Percentiles rank a stretch among this genome's conserved stretches.
These are phyloP conservation scores for Vanilla planifolia DNA, from an alignment of 106 monocot genomes.

Conservation along the genomic window DNA sequence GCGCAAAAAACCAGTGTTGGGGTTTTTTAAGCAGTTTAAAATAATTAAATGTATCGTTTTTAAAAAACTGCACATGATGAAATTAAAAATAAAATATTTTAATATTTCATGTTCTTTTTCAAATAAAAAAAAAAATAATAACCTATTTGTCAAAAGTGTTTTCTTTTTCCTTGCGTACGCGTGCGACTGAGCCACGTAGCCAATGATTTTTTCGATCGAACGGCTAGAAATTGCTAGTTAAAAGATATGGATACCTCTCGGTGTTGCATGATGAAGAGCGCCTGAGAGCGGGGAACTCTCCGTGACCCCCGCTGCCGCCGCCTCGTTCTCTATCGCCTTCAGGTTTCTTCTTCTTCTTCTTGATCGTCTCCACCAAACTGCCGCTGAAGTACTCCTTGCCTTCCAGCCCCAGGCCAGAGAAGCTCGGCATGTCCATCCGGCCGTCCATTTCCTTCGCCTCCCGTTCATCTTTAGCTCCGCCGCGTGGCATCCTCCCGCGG, in stretches of 20 bases:
- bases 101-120: no score
- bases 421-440: slow-evolving; percentile 6
- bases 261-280: slow-evolving; percentile 78
- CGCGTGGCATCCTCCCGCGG: slow-evolving; percentile 13
- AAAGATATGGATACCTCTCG: slow-evolving; percentile 40
- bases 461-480: slow-evolving; percentile 14
- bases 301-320: slow-evolving; percentile 7
- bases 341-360: no score
- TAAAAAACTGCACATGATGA: no score
- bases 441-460: slow-evolving; percentile 11
- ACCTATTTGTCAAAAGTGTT: background rate
- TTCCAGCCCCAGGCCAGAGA: slow-evolving; percentile 16
- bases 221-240: background rate
- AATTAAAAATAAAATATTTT: no score
- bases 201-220: no score
- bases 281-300: slow-evolving; percentile 32
- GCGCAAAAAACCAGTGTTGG: no score
- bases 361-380: slow-evolving; percentile 73
- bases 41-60: no score
- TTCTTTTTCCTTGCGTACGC: no score
- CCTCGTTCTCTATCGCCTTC: no score
- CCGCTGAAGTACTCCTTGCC: slow-evolving; percentile 90
- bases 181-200: no score
- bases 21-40: no score
- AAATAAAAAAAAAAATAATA: no score